Conservation (phyloP, 1,284 basidiomycete species). For the Porogramme epimiltina region DNA sequence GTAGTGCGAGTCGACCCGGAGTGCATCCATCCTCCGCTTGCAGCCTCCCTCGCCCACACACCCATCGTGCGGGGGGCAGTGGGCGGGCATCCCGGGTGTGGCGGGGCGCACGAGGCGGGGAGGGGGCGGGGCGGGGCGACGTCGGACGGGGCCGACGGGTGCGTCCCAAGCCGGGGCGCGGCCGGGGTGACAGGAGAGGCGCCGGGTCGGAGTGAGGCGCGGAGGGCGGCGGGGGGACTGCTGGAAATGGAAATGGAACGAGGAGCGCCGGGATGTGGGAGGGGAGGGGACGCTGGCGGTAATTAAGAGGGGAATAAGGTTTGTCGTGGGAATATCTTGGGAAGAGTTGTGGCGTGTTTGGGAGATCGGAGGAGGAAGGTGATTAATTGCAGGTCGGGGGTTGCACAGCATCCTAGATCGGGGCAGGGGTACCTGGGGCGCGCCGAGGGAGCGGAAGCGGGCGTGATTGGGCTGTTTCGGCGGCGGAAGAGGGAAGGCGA, state of each 20-base stretch:
- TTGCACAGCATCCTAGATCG: constrained; percentile 24
- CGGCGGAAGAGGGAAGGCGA: constrained; percentile 22
- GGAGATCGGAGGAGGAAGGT: constrained; percentile 21
- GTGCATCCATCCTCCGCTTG: no score
- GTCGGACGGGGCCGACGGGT: no score
- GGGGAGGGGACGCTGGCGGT: constrained; percentile 16
- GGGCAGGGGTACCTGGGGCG: constrained; percentile 22
- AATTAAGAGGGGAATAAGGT: constrained; percentile 19
- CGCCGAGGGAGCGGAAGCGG: constrained; percentile 21
- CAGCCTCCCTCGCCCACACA: no score
- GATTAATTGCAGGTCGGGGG: constrained; percentile 24
- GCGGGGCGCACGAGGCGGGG: neutral
- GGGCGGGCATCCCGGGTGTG: no score
- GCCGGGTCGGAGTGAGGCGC: neutral
- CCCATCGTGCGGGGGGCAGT: no score
- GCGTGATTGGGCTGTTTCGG: constrained; percentile 19
- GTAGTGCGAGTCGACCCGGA: constrained; percentile 1
- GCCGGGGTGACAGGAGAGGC: neutral
- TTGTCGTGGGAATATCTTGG: constrained; percentile 13
- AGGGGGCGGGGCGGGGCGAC: neutral
- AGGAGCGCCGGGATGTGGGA: neutral
- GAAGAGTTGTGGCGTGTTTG: constrained; percentile 14
- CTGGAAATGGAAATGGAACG: neutral
- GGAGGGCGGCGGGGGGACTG: neutral
- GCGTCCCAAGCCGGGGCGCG: neutral